Conservation (phyloP, 2,329 filamentous ascomycete genomes). For the Exophiala spinifera region DNA sequence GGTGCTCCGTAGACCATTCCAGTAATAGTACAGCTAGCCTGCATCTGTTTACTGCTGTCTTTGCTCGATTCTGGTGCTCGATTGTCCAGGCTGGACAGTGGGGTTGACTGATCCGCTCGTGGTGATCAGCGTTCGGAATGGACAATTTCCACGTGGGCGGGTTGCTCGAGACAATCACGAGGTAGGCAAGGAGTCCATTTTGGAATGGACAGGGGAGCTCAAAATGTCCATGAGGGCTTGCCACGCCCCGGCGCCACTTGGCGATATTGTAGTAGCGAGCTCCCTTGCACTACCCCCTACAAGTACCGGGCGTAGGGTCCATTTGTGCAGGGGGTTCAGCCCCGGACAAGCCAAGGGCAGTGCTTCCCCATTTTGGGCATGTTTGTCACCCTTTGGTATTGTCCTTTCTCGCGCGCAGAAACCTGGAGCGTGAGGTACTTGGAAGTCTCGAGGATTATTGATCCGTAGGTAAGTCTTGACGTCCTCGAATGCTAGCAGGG, state of each 20-base stretch:
- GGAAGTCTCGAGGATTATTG: no score
- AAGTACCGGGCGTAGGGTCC: not conserved
- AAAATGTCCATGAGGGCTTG: not conserved
- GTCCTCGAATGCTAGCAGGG: not conserved
- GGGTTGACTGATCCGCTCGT: no score
- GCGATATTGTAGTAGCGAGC: not conserved
- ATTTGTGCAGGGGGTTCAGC: not conserved
- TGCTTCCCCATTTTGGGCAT: not conserved
- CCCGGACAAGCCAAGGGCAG: not conserved
- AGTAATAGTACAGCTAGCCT: no score
- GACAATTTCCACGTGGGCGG: constrained; percentile 3
- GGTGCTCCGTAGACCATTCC: no score
- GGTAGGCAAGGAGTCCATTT: not conserved
- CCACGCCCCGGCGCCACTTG: not conserved
- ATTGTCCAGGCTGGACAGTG: no score
- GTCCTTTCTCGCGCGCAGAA: no score
- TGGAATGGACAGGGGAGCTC: not conserved
- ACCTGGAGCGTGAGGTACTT: no score
- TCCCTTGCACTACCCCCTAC: not conserved
- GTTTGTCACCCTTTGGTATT: not conserved
- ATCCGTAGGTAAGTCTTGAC: no score
- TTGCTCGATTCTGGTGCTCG: no score
- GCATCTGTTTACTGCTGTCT: no score
- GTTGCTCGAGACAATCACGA: not conserved
- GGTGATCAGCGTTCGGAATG: not conserved